phyloP scores from a whole-genome alignment of 75 land plant species.

The Pinus tabuliformis region DNA sequence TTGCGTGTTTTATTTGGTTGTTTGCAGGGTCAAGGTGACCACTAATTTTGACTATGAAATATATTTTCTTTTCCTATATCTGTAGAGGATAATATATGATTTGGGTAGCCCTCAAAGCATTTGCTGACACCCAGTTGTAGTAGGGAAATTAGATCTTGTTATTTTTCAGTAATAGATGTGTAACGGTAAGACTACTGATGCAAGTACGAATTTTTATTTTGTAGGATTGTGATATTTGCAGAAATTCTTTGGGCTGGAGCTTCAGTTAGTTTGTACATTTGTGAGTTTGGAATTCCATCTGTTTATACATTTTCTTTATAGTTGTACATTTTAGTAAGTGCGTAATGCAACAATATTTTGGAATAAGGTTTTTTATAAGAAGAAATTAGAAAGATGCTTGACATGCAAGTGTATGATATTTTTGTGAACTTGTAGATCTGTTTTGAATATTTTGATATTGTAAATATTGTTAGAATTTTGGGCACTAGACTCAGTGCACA shows the following conservation, averaged over 20 bases:
- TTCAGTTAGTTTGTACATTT: constrained; percentile 69
- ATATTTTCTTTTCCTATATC: neutral
- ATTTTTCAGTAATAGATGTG: neutral
- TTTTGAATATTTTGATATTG: neutral
- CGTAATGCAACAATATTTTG: neutral
- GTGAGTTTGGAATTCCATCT: constrained; percentile 35
- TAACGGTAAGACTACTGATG: neutral
- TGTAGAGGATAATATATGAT: neutral
- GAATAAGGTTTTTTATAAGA: neutral
- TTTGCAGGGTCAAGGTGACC: neutral
- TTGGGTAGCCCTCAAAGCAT: neutral
- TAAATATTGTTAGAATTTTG: neutral
- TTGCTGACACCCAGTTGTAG: neutral
- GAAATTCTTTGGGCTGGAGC: constrained; percentile 77
- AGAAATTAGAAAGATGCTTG: neutral
- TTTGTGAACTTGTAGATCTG: neutral
- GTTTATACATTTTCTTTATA: neutral
- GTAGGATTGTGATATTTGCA: constrained; percentile 69
- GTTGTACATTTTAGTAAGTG: neutral
- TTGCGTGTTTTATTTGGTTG: neutral
- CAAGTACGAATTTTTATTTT: constrained; percentile 7
- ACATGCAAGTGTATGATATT: neutral
- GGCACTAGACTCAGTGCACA: too few species aligned
- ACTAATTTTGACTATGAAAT: neutral
- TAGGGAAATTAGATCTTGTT: neutral